Conservation (phyloP, 495 filamentous ascomycete species). For the Penicillium manginii region DNA sequence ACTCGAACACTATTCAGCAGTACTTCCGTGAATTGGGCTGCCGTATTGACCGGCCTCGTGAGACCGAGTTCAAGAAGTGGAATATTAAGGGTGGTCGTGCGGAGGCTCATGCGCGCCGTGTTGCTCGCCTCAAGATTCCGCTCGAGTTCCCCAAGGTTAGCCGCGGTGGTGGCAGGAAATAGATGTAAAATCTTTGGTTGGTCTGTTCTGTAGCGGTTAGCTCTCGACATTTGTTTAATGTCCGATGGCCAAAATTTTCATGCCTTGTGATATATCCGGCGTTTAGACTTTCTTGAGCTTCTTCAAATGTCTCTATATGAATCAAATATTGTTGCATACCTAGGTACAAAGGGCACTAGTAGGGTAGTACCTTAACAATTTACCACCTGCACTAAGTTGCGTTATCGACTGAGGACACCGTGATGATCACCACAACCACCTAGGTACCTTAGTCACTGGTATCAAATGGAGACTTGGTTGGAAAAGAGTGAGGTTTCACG, state of each 20-base stretch:
- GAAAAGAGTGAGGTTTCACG: too few relatives aligned
- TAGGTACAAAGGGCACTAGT: too few relatives aligned
- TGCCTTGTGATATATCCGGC: conserved; percentile 33
- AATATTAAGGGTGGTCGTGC: conserved; percentile 59
- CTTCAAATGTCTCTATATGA: conserved; percentile 25
- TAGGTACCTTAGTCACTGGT: too few relatives aligned
- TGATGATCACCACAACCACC: too few relatives aligned
- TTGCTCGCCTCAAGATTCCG: conserved; percentile 76
- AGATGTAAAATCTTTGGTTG: conserved; percentile 10
- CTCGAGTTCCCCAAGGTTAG: conserved; percentile 77
- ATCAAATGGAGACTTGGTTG: too few relatives aligned
- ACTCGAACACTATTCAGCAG: conserved; percentile 58
- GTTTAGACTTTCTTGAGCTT: conserved; percentile 15
- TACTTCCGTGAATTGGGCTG: conserved; percentile 89
- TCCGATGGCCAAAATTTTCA: conserved; percentile 5
- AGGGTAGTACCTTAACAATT: too few relatives aligned
- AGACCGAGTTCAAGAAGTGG: conserved; percentile 47
- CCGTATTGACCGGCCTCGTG: conserved; percentile 43
- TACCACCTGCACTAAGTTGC: too few relatives aligned
- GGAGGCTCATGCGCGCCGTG: conserved; percentile 59
- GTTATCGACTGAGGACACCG: too few relatives aligned
- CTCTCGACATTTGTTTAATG: conserved; percentile 6
- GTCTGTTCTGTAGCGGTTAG: conserved; percentile 13
- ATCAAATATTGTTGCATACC: conserved; percentile 28
- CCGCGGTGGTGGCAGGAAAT: conserved; percentile 41